Conservation (phyloP, 768 basidiomycete species). For the Hygrocybe punicea region DNA sequence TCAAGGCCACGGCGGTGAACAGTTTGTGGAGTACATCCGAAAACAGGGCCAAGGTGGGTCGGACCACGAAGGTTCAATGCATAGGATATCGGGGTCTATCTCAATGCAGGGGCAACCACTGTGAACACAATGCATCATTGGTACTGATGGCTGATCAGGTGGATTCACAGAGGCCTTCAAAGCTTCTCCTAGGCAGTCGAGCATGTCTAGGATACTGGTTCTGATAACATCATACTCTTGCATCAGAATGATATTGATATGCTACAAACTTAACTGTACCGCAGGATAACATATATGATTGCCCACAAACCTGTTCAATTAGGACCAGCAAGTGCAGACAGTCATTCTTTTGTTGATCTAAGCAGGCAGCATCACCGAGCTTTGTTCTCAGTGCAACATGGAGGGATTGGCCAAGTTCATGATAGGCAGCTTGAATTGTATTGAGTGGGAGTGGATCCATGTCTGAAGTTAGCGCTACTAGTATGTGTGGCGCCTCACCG, state of each 20-base stretch:
- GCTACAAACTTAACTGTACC: background rate
- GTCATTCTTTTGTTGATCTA: conserved; percentile 9
- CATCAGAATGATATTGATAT: background rate
- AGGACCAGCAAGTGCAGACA: conserved; percentile 9
- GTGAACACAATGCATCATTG: background rate
- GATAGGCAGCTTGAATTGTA: conserved; percentile 8
- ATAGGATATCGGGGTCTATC: conserved; percentile 26
- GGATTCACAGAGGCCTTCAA: conserved; percentile 3
- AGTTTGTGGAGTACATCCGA: conserved; percentile 14
- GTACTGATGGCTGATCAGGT: background rate
- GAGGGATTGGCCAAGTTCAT: conserved; percentile 5
- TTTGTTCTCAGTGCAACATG: conserved; percentile 10
- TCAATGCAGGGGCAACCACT: conserved; percentile 24
- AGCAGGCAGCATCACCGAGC: conserved; percentile 14
- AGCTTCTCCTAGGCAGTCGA: conserved; percentile 7
- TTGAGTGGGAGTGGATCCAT: conserved; percentile 2
- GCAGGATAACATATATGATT: background rate
- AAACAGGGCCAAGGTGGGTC: conserved; percentile 10
- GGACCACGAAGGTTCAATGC: conserved; percentile 21
- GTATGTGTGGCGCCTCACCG: background rate
- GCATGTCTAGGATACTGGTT: conserved; percentile 6
- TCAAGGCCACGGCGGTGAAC: conserved; percentile 21
- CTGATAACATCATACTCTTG: background rate
- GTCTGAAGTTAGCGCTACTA: background rate
- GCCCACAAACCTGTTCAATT: background rate